Evolutionary conservation across 1,139 yeast genomes (phyloP).

Genomic region (Geotrichum macrosporum): DNA sequence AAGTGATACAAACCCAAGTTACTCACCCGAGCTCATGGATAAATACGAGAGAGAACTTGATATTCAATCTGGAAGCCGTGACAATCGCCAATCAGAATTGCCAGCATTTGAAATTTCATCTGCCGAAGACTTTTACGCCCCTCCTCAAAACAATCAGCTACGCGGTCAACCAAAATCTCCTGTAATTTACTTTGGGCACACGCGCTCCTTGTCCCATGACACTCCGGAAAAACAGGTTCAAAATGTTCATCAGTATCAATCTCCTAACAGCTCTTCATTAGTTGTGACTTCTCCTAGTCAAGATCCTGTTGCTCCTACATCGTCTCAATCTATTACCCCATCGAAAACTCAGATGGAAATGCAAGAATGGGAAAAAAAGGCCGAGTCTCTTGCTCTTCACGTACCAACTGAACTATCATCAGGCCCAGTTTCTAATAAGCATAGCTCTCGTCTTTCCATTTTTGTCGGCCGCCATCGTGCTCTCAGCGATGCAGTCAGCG

Average conservation of each 20-base stretch:
- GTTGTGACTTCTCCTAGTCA: too few relatives aligned
- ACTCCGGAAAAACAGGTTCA: too few relatives aligned
- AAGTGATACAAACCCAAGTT: background rate
- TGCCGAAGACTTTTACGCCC: background rate
- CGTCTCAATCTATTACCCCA: constrained; percentile 5
- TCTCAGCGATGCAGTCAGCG: constrained; percentile 16
- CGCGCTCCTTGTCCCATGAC: too few relatives aligned
- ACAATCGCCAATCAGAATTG: constrained; percentile 1
- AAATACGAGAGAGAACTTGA: constrained; percentile 14
- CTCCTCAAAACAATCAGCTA: background rate
- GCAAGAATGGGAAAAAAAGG: constrained; percentile 16
- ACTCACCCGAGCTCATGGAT: constrained; percentile 11
- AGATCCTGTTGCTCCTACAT: too few relatives aligned
- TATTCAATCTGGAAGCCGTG: background rate
- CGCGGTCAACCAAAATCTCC: background rate
- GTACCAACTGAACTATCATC: constrained; percentile 2
- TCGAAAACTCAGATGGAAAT: constrained; percentile 7
- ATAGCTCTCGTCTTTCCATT: constrained; percentile 9
- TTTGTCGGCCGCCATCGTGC: constrained; percentile 16
- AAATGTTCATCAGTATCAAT: too few relatives aligned
- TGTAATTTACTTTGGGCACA: background rate
- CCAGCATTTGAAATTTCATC: constrained; percentile 9
- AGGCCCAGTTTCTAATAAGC: background rate
- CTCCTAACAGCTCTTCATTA: too few relatives aligned
- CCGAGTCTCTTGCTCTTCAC: constrained; percentile 12